A percentile compares a stretch with the other conserved stretches of the same genome.
Evolutionary conservation across 495 filamentous ascomycete genomes (phyloP).

Genomic region (Extremus antarcticus): DNA sequence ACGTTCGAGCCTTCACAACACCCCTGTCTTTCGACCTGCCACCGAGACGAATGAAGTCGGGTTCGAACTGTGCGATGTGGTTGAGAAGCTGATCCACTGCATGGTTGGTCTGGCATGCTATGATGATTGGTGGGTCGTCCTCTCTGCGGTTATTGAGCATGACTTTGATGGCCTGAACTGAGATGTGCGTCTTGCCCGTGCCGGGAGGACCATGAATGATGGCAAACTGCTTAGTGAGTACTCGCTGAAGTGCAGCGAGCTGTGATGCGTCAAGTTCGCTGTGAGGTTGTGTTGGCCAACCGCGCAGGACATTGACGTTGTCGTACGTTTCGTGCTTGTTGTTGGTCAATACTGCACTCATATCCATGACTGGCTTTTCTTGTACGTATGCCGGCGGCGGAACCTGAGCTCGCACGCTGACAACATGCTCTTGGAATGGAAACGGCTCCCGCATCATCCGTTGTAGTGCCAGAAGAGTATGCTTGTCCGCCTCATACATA

Average conservation of each 20-base stretch:
- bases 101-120: conserved; percentile 87
- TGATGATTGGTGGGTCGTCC: conserved; percentile 59
- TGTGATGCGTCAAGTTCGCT: conserved; percentile 60
- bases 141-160: conserved; percentile 51
- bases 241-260: conserved; percentile 52
- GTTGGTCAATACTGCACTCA: conserved; percentile 31
- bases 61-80: conserved; percentile 53
- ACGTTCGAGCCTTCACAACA: conserved; percentile 51
- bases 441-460: conserved; percentile 54
- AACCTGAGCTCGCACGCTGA: conserved; percentile 38
- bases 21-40: conserved; percentile 55
- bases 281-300: conserved; percentile 38
- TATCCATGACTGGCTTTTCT: conserved; percentile 36
- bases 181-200: conserved; percentile 78
- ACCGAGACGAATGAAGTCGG: conserved; percentile 67
- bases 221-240: conserved; percentile 61
- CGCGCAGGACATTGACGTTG: conserved; percentile 38
- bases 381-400: conserved; percentile 40
- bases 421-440: conserved; percentile 51
- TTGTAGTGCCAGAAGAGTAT: conserved; percentile 65
- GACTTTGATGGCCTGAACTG: conserved; percentile 57
- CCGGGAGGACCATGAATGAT: conserved; percentile 89
- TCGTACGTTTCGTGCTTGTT: conserved; percentile 22
- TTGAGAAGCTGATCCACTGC: conserved; percentile 76
- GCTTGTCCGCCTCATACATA: conserved; percentile 64